Evolutionary conservation across 2,329 filamentous ascomycete species (phyloP).

Genomic region (Arthroderma sp.): DNA sequence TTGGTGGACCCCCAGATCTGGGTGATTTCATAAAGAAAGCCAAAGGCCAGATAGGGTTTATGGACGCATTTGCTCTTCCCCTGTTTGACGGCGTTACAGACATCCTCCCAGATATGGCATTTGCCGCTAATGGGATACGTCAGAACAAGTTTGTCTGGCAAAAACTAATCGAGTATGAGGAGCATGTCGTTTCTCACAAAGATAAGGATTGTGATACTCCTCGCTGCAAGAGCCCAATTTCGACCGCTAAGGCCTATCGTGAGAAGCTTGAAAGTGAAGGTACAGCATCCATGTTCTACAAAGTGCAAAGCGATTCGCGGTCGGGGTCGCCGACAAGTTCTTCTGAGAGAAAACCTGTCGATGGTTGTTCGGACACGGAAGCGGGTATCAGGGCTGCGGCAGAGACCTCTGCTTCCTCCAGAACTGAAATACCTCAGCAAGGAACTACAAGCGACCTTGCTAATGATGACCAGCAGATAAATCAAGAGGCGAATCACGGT

Average conservation of each 20-base stretch:
- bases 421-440: neutral
- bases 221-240: neutral
- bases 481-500: neutral
- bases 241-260: neutral
- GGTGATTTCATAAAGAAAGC: conserved; percentile 72
- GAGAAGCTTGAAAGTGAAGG: neutral
- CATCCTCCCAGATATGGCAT: conserved; percentile 70
- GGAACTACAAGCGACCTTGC: neutral
- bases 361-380: neutral
- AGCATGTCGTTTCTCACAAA: neutral
- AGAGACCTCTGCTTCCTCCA: neutral
- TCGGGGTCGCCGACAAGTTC: neutral
- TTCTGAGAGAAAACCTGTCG: neutral
- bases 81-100: conserved; percentile 81
- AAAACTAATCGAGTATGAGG: conserved; percentile 13
- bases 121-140: conserved; percentile 69
- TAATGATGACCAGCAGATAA: neutral
- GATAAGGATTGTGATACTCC: neutral
- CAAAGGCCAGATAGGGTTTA: conserved; percentile 85
- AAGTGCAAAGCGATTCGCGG: neutral
- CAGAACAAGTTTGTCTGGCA: conserved; percentile 61
- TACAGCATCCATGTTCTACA: neutral
- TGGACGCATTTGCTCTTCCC: conserved; percentile 88
- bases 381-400: neutral
- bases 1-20: conserved; percentile 62